Percentiles rank a stretch among this genome's conserved stretches.
Conservation (phyloP, 345 rosid genomes). For the Gossypioides kirkii region DNA sequence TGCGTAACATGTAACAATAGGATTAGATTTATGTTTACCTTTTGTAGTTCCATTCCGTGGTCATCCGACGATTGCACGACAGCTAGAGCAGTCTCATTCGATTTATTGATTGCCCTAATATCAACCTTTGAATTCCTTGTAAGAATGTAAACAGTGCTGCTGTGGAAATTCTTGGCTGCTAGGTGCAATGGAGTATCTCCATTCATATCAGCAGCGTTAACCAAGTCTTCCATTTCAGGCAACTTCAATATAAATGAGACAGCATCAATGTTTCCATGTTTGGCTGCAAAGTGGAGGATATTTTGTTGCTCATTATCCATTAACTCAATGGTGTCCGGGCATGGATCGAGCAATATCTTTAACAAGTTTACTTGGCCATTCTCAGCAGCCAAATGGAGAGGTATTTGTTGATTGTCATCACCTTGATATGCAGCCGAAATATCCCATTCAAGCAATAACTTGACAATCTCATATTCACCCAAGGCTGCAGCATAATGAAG, state of each 20-base stretch:
- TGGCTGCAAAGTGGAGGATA: neutral
- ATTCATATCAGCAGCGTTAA: neutral
- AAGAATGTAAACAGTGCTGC: neutral
- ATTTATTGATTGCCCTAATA: constrained; percentile 1
- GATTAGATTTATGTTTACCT: neutral
- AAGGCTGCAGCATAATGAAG: constrained; percentile 14
- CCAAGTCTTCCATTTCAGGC: constrained; percentile 7
- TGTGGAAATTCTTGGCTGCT: constrained; percentile 7
- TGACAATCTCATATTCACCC: neutral
- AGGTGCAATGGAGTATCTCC: neutral
- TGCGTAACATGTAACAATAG: neutral
- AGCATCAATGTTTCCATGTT: neutral
- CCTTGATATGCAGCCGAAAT: constrained; percentile 1
- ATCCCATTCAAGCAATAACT: constrained; percentile 4
- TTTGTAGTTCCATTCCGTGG: constrained; percentile 4
- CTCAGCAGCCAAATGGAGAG: constrained; percentile 8
- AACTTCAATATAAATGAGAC: neutral
- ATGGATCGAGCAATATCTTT: neutral
- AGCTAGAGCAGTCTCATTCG: constrained; percentile 3
- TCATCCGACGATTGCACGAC: neutral
- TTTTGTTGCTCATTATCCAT: neutral
- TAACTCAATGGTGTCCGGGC: constrained; percentile 3
- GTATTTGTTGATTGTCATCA: constrained; percentile 1
- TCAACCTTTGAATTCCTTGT: constrained; percentile 1
- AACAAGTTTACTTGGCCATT: neutral